A percentile compares a stretch with the other conserved stretches of the same genome.
phyloP scores from a whole-genome alignment of 768 basidiomycete genomes.

The Rossbeevera mucosa region DNA sequence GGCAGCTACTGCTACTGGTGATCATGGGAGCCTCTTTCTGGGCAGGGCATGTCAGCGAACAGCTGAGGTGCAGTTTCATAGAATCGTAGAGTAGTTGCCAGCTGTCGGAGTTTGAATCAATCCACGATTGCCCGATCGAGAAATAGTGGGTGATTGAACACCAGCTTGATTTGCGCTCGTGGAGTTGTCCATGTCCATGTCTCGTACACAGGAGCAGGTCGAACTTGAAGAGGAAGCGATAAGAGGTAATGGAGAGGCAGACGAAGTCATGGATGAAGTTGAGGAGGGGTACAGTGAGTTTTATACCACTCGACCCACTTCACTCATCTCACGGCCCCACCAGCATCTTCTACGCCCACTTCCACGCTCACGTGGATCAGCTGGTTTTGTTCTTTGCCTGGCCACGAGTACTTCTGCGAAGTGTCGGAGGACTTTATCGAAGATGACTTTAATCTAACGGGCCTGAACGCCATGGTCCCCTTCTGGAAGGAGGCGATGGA shows the following conservation, averaged over 20 bases:
- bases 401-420: constrained; percentile 98
- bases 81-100: neutral
- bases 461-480: constrained; percentile 91
- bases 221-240: constrained; percentile 57
- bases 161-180: constrained; percentile 24
- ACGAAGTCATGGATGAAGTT: constrained; percentile 74
- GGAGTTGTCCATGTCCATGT: constrained; percentile 35
- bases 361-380: constrained; percentile 93
- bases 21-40: constrained; percentile 68
- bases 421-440: constrained; percentile 99
- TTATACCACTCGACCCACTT: constrained; percentile 10
- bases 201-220: constrained; percentile 39
- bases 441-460: constrained; percentile 98
- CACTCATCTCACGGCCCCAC: constrained; percentile 15
- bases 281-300: constrained; percentile 75
- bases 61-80: constrained; percentile 46
- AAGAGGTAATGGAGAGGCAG: constrained; percentile 56
- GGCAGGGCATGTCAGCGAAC: constrained; percentile 42
- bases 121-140: constrained; percentile 27
- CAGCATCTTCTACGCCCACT: constrained; percentile 86
- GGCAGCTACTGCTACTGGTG: constrained; percentile 66
- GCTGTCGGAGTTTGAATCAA: constrained; percentile 29
- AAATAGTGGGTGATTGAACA: constrained; percentile 11
- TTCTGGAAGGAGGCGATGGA: constrained; percentile 99
- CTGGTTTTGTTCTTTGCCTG: constrained; percentile 93